A percentile compares a stretch with the other conserved stretches of the same genome.
These are phyloP conservation scores for Plasmodium vinckei DNA, from an alignment of 169 alveolate species.

Conservation along the genomic window DNA sequence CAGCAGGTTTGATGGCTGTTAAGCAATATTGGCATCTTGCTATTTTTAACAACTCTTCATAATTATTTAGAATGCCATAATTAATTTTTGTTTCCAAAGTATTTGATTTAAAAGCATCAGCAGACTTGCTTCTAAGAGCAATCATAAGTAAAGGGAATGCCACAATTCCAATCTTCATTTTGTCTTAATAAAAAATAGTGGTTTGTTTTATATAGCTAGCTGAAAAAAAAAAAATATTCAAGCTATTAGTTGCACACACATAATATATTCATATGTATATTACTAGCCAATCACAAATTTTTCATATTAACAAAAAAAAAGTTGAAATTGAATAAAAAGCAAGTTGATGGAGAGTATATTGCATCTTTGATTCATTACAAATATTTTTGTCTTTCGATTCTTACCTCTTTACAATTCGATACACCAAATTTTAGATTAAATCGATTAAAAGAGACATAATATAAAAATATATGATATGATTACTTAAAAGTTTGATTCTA, in stretches of 20 bases:
- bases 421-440: not conserved
- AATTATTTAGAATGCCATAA: constrained; percentile 25
- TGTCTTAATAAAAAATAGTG: too few relatives aligned
- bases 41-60: constrained; percentile 27
- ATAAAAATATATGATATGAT: not conserved
- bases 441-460: not conserved
- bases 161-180: not conserved
- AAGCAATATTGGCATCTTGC: constrained; percentile 49
- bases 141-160: not conserved
- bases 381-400: not conserved
- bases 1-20: not conserved
- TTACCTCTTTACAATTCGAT: not conserved
- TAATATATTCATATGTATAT: too few relatives aligned
- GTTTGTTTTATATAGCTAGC: too few relatives aligned
- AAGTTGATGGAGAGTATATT: too few relatives aligned
- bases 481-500: too few relatives aligned
- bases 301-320: too few relatives aligned
- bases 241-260: too few relatives aligned
- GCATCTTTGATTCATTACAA: too few relatives aligned
- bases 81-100: not conserved
- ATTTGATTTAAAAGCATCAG: not conserved
- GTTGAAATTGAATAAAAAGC: too few relatives aligned
- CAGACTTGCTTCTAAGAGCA: not conserved
- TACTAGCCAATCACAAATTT: too few relatives aligned
- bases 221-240: too few relatives aligned